Evolutionary conservation across 202 grass and related monocot species (phyloP).

Genomic region (Alloteropsis angusta): DNA sequence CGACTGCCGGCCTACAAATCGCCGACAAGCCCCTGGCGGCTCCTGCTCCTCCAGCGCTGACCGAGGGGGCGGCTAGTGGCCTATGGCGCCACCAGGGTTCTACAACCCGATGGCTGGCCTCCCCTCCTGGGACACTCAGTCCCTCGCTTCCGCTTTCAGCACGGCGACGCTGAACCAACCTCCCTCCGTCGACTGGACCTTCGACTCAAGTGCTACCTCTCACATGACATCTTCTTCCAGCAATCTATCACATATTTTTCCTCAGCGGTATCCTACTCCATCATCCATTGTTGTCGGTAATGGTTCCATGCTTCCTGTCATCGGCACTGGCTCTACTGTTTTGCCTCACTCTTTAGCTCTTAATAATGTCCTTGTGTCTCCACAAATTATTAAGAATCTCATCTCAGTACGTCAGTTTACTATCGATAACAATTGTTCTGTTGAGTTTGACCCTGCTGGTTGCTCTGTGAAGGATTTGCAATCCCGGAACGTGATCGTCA

Average conservation of each 20-base stretch:
- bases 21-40: no score
- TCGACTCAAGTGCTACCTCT: not conserved
- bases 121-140: not conserved
- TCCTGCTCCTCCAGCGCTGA: not conserved
- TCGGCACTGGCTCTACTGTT: not conserved
- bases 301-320: not conserved
- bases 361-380: not conserved
- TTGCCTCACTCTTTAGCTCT: not conserved
- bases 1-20: no score
- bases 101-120: not conserved
- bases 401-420: no score
- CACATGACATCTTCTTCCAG: not conserved
- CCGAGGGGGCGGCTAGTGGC: not conserved
- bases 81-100: no score
- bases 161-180: no score
- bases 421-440: no score
- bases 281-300: not conserved
- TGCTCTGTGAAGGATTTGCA: no score
- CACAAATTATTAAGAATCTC: not conserved
- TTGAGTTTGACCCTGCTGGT: no score
- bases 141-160: no score
- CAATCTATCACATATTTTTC: not conserved
- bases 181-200: not conserved
- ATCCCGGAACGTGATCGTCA: no score
- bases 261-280: no score